A percentile compares a stretch with the other conserved stretches of the same genome.
These are phyloP conservation scores for Phytophthora litchii DNA, from an alignment of 352 stramenopile species.

Conservation along the genomic window DNA sequence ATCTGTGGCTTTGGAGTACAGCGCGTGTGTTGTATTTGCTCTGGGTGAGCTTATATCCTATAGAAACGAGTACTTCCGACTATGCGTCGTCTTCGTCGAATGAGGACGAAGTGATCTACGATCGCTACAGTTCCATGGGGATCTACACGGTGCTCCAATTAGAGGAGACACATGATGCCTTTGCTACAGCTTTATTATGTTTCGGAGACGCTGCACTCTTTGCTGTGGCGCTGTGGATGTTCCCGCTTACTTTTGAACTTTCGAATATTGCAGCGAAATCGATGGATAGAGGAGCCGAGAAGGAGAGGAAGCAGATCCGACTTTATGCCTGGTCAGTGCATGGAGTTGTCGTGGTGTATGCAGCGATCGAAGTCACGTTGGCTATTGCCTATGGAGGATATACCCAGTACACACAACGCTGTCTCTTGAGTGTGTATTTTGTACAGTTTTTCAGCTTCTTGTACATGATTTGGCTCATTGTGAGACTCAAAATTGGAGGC, in stretches of 20 bases:
- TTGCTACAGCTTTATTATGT: conserved; percentile 39
- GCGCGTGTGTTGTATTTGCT: conserved; percentile 48
- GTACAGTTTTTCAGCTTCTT: conserved; percentile 54
- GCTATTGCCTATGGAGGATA: conserved; percentile 46
- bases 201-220: conserved; percentile 50
- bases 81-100: conserved; percentile 25
- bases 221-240: conserved; percentile 53
- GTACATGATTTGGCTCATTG: conserved; percentile 57
- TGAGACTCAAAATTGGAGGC: conserved; percentile 51
- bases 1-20: conserved; percentile 46
- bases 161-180: conserved; percentile 35
- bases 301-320: conserved; percentile 48
- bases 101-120: conserved; percentile 32
- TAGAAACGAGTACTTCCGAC: conserved; percentile 28
- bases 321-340: conserved; percentile 39
- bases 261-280: conserved; percentile 55
- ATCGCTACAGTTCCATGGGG: conserved; percentile 46
- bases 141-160: conserved; percentile 50
- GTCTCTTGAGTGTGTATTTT: conserved; percentile 48
- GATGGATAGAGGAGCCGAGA: conserved; percentile 52
- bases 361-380: conserved; percentile 34
- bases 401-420: conserved; percentile 52
- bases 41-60: conserved; percentile 41
- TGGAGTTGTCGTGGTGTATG: conserved; percentile 36
- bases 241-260: conserved; percentile 52